phyloP scores from a whole-genome alignment of 495 filamentous ascomycete genomes.

The Massariosphaeria phaeospora region DNA sequence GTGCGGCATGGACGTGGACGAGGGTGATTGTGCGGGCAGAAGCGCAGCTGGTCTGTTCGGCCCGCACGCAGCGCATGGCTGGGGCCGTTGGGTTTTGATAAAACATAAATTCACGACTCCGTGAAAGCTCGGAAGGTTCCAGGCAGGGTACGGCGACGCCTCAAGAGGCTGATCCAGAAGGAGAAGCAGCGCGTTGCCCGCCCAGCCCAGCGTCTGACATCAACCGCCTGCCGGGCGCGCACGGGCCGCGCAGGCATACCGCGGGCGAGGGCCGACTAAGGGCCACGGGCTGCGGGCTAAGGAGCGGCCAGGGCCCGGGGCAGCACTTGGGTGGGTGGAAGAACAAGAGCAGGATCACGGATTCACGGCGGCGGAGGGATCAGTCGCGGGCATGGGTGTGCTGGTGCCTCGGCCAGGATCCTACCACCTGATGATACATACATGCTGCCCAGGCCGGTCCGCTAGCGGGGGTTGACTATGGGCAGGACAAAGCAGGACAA shows the following conservation, averaged over 20 bases:
- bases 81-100: conserved; percentile 34
- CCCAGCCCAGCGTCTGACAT: conserved; percentile 19
- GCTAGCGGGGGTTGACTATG: no score
- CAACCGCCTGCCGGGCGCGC: conserved; percentile 8
- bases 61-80: conserved; percentile 29
- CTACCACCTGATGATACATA: no score
- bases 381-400: no score
- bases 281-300: conserved; percentile 18
- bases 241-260: not conserved
- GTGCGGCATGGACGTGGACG: not conserved
- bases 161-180: conserved; percentile 34
- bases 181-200: conserved; percentile 25
- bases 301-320: conserved; percentile 22
- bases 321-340: no score
- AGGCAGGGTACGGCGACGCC: conserved; percentile 23
- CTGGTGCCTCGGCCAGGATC: no score
- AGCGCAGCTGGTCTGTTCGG: conserved; percentile 10
- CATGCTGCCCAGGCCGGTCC: no score
- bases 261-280: not conserved
- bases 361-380: no score
- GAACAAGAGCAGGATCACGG: no score
- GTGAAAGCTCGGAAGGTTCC: conserved; percentile 31
- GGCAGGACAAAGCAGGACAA: no score
- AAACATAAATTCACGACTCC: conserved; percentile 31
- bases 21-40: conserved; percentile 6